Conservation (phyloP, 2,329 filamentous ascomycete species). For the Aspergillus thermomutatus region DNA sequence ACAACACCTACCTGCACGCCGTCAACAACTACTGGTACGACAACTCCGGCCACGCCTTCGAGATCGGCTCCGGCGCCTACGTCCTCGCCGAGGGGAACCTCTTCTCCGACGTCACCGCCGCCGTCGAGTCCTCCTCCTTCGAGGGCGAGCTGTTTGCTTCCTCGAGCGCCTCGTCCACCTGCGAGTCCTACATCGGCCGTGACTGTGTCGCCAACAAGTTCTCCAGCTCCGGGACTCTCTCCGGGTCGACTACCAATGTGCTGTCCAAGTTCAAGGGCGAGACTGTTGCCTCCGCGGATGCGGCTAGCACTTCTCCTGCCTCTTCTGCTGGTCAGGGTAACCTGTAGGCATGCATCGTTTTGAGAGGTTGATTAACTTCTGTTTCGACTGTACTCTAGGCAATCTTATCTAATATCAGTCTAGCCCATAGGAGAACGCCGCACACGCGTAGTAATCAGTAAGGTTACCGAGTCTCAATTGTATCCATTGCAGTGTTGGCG, state of each 20-base stretch:
- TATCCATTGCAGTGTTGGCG: too few species aligned
- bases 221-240: slow-evolving; percentile 33
- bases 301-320: slow-evolving; percentile 31
- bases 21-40: slow-evolving; percentile 60
- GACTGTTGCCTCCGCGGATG: slow-evolving; percentile 48
- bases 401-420: background rate
- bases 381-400: background rate
- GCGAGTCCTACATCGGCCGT: slow-evolving; percentile 48
- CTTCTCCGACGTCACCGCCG: slow-evolving; percentile 54
- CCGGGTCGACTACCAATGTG: slow-evolving; percentile 46
- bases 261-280: slow-evolving; percentile 52
- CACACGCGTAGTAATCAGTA: too few species aligned
- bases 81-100: slow-evolving; percentile 57
- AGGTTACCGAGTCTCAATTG: too few species aligned
- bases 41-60: slow-evolving; percentile 57
- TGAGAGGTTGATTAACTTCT: background rate
- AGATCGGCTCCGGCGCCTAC: slow-evolving; percentile 43
- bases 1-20: slow-evolving; percentile 57
- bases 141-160: slow-evolving; percentile 40
- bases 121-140: slow-evolving; percentile 37
- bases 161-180: slow-evolving; percentile 39
- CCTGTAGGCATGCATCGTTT: slow-evolving; percentile 23
- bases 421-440: background rate
- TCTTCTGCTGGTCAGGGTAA: slow-evolving; percentile 48
- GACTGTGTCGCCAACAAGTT: slow-evolving; percentile 52